Evolutionary conservation across 2,329 filamentous ascomycete species (phyloP), one percentile per base, ranked within the genome.

Genomic region (Claviceps pazoutovae): DNA sequence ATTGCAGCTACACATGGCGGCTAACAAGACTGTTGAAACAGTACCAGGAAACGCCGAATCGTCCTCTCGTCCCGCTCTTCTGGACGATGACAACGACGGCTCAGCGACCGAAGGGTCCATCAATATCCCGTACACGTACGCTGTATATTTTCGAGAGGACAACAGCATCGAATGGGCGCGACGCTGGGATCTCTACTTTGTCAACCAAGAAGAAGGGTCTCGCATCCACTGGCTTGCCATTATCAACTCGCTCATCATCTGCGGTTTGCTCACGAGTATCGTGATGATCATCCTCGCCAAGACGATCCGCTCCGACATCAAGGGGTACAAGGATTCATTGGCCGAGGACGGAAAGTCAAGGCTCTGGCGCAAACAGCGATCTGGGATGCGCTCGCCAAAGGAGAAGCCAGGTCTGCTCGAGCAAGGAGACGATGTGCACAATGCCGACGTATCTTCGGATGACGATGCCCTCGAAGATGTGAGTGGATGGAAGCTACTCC

Each of bases 141-240:
- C 88, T 3, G 84, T 95, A 14, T 94, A 93, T 67, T 95, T 89
- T 70, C 82, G 87, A 49, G 86, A 94, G 64, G 87, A 94, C 55
- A 78, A 83, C 43, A 79, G 76, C 19, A 73, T 94, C 49, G 87
- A 93, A 56, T 95, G 89, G 89, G 74, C 75, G 52, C 87, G 83
- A 59, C 79, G 88, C 51, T 95, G 89, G 88, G 86, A 94, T 61
- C 71, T 91, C 51, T 95, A 94, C 66, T 94, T 95, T 68, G 86
- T 85, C 54, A 89, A 91, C 64, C 86, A 93, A 62, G 84, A 88
- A 53, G 86, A 91, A 58, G 86, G 85, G 46, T 83, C 80, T 26
- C 82, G 81, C 62, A 87, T 91, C 23, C 88, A 95, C 64, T 94
- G 88, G 86, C 74, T 95, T 52, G 88, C 88, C 38, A 91, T 95